phyloP scores from a whole-genome alignment of 768 basidiomycete species.

The Mycena pura region DNA sequence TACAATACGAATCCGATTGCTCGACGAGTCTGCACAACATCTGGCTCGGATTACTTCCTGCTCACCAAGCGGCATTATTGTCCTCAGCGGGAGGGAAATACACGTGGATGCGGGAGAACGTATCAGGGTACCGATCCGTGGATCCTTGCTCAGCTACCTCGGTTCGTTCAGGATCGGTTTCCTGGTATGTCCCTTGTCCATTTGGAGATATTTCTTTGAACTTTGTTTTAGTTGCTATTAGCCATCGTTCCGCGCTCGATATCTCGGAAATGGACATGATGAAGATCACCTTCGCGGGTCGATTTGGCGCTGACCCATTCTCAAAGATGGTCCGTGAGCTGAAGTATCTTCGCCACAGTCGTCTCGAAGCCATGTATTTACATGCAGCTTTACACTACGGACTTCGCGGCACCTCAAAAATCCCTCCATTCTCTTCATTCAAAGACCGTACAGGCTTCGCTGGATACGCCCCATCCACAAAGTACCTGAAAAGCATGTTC shows the following conservation, averaged over 20 bases:
- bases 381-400: conserved; percentile 13
- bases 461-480: conserved; percentile 18
- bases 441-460: conserved; percentile 15
- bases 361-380: conserved; percentile 25
- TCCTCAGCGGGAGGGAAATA: background rate
- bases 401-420: conserved; percentile 1
- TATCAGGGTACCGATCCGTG: conserved; percentile 22
- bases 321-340: conserved; percentile 24
- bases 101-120: conserved; percentile 15
- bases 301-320: conserved; percentile 24
- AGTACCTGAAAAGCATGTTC: conserved; percentile 24
- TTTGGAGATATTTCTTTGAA: background rate
- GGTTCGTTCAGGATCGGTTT: conserved; percentile 22
- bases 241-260: conserved; percentile 18
- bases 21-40: conserved; percentile 10
- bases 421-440: conserved; percentile 22
- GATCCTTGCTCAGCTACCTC: conserved; percentile 16
- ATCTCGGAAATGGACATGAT: conserved; percentile 18
- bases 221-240: conserved; percentile 9
- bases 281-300: conserved; percentile 19
- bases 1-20: conserved; percentile 20
- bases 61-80: conserved; percentile 18
- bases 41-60: conserved; percentile 19
- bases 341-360: conserved; percentile 16
- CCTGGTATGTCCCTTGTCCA: conserved; percentile 14